These are phyloP conservation scores for Sideroxylon spinosum DNA, from an alignment of 179 eudicot species.

Conservation along the genomic window DNA sequence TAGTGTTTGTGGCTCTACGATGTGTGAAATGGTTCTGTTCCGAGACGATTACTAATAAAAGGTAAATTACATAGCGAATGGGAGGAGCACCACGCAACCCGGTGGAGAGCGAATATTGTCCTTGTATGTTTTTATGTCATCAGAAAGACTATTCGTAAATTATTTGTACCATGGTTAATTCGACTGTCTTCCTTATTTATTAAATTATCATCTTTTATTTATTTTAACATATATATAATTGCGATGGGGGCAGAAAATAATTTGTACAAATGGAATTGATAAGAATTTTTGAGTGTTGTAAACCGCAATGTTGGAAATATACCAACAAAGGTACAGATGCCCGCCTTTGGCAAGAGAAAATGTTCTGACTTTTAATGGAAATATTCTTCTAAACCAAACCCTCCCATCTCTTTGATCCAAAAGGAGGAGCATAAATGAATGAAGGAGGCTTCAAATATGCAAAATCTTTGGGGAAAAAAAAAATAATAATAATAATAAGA, in stretches of 20 bases:
- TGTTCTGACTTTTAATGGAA: constrained; percentile 16
- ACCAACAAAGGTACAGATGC: constrained; percentile 32
- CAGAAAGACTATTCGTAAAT: no score
- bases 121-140: no score
- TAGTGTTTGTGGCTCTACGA: no score
- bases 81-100: no score
- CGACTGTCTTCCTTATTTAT: no score
- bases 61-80: no score
- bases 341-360: constrained; percentile 21
- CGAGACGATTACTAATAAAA: no score
- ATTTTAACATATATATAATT: no score
- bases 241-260: background rate
- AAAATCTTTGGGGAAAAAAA: constrained; percentile 17
- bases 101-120: no score
- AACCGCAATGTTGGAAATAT: constrained; percentile 26
- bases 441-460: constrained; percentile 27
- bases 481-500: background rate
- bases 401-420: constrained; percentile 18
- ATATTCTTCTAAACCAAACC: constrained; percentile 20
- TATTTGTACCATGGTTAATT: no score
- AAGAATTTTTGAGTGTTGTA: constrained; percentile 18
- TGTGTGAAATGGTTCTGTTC: no score
- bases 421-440: constrained; percentile 23
- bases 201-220: no score
- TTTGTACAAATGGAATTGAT: background rate